These are phyloP conservation scores for Teunomyces aglyptinius DNA, from an alignment of 805 yeast genomes.

Conservation along the genomic window DNA sequence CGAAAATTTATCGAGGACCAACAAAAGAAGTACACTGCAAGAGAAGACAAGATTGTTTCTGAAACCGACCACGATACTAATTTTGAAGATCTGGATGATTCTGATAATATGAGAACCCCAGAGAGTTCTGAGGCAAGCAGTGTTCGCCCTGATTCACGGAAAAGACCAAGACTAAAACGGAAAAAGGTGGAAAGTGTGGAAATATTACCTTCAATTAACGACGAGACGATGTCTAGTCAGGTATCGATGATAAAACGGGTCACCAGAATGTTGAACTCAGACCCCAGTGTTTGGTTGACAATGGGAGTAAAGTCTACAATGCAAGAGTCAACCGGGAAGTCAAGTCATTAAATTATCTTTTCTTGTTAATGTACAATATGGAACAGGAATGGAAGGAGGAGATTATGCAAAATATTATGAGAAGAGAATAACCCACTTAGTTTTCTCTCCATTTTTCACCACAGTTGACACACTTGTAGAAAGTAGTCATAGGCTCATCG, in stretches of 20 bases:
- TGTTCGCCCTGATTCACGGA: neutral
- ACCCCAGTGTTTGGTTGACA: constrained; percentile 13
- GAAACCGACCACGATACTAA: neutral
- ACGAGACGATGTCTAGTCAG: neutral
- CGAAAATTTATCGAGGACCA: constrained; percentile 21
- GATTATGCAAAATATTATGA: constrained; percentile 3
- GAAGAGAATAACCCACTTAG: constrained; percentile 25
- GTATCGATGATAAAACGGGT: neutral
- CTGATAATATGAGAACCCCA: neutral
- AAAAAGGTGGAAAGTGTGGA: neutral
- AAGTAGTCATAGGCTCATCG: constrained; percentile 99
- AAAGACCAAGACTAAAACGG: constrained; percentile 3
- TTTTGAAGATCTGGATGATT: constrained; percentile 1
- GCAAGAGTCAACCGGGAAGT: neutral
- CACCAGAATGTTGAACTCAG: constrained; percentile 1
- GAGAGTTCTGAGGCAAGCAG: neutral
- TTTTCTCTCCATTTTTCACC: constrained; percentile 97
- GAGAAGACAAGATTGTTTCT: neutral
- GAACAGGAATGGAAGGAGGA: neutral
- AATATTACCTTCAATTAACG: neutral
- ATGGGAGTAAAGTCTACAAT: constrained; percentile 9
- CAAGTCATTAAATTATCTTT: neutral
- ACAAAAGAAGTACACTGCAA: constrained; percentile 20
- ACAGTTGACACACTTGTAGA: constrained; percentile 92
- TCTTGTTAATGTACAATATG: neutral